Percentiles rank a stretch among this genome's conserved stretches.
Evolutionary conservation across 768 basidiomycete genomes (phyloP).

Genomic region (Hypholoma fasciculare): DNA sequence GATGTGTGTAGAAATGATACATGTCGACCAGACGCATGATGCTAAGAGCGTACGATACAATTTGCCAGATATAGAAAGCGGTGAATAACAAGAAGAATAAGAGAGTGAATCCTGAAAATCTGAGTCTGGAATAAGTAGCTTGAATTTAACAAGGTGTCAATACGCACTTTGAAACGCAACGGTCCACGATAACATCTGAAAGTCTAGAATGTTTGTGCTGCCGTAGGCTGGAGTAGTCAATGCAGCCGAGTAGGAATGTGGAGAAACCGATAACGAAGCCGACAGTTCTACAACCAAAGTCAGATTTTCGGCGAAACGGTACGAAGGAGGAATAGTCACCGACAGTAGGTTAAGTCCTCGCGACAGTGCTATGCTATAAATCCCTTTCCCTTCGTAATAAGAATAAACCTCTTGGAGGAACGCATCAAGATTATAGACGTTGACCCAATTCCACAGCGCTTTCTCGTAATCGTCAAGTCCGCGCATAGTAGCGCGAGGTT

Average conservation of each 20-base stretch:
- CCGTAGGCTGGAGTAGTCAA: slow-evolving; percentile 85
- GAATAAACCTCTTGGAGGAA: slow-evolving; percentile 94
- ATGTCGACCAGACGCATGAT: slow-evolving; percentile 85
- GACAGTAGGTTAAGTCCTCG: slow-evolving; percentile 94
- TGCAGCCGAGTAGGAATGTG: slow-evolving; percentile 91
- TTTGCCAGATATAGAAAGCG: slow-evolving; percentile 89
- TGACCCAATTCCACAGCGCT: slow-evolving; percentile 99
- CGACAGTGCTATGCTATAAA: slow-evolving; percentile 91
- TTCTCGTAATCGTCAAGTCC: slow-evolving; percentile 85
- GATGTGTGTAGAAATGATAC: slow-evolving; percentile 94
- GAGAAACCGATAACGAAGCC: slow-evolving; percentile 99
- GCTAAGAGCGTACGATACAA: slow-evolving; percentile 74
- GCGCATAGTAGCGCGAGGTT: slow-evolving; percentile 49
- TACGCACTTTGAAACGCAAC: slow-evolving; percentile 81
- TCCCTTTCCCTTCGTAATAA: slow-evolving; percentile 97
- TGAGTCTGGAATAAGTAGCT: slow-evolving; percentile 26
- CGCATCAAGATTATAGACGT: slow-evolving; percentile 94
- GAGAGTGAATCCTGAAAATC: slow-evolving; percentile 82
- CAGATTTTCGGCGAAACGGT: not conserved
- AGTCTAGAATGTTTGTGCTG: slow-evolving; percentile 67
- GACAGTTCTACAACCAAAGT: slow-evolving; percentile 68
- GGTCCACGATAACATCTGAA: slow-evolving; percentile 78
- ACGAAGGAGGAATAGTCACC: slow-evolving; percentile 35
- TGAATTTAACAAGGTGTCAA: not conserved
- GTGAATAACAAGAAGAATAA: slow-evolving; percentile 84